A percentile compares a stretch with the other conserved stretches of the same genome.
Conservation (phyloP, 2,329 filamentous ascomycete genomes). For the Alternaria arborescens region DNA sequence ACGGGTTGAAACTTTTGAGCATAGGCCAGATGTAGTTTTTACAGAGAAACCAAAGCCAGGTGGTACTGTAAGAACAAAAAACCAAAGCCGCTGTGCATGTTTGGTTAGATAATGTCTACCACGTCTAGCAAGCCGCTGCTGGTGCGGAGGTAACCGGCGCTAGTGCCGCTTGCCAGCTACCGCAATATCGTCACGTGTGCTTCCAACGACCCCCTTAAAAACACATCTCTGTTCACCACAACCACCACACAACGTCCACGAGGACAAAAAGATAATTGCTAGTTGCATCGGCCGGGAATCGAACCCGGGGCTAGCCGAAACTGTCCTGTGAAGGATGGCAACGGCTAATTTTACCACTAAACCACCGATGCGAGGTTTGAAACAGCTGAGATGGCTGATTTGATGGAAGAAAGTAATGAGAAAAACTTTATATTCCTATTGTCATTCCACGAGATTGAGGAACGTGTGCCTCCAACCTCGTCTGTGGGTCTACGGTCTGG, state of each 20-base stretch:
- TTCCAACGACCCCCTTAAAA: not conserved
- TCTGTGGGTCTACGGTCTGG: not conserved
- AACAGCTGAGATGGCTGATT: not conserved
- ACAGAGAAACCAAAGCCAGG: not conserved
- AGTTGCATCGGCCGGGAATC: constrained; percentile 15
- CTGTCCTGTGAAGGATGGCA: constrained; percentile 19
- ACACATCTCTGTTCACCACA: not conserved
- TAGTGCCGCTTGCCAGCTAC: not conserved
- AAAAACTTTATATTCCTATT: fast-evolving
- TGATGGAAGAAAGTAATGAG: not conserved
- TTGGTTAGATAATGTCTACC: not conserved
- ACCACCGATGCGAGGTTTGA: constrained; percentile 23
- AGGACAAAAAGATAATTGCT: not conserved
- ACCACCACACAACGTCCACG: not conserved
- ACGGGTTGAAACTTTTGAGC: not conserved
- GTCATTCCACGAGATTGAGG: fast-evolving
- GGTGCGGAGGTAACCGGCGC: not conserved
- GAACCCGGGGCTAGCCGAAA: constrained; percentile 31
- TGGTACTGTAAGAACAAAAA: not conserved
- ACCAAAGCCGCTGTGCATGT: not conserved
- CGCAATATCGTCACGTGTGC: not conserved
- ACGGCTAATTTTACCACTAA: constrained; percentile 35
- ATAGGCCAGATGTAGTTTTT: not conserved
- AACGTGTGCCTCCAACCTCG: not conserved
- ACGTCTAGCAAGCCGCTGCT: not conserved